Evolutionary conservation across 2,329 filamentous ascomycete genomes (phyloP).

Genomic region (Proliferodiscus dingleyae): DNA sequence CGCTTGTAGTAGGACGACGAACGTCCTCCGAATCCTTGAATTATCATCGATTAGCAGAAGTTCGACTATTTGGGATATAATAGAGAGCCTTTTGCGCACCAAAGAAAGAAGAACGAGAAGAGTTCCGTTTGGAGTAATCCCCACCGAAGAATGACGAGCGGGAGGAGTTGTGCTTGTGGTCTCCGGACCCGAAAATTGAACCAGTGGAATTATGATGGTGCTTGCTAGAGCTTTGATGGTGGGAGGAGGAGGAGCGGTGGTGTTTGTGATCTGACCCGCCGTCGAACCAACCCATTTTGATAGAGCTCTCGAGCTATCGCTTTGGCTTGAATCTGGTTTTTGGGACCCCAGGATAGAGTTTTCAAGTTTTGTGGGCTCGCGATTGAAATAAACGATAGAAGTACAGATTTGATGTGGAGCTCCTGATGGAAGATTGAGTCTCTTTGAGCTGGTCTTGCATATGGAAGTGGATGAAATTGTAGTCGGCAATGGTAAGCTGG

Average conservation of each 20-base stretch:
- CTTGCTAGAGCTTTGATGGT: slow-evolving; percentile 22
- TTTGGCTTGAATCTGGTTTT: no score
- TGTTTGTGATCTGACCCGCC: slow-evolving; percentile 29
- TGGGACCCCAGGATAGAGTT: no score
- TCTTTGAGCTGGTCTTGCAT: slow-evolving; percentile 1
- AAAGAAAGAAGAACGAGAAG: slow-evolving; percentile 38
- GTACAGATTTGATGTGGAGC: not conserved
- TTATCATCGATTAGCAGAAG: slow-evolving; percentile 3
- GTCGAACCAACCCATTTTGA: slow-evolving; percentile 43
- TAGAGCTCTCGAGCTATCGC: slow-evolving; percentile 1
- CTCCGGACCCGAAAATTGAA: slow-evolving; percentile 15
- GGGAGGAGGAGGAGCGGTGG: no score
- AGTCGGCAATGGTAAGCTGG: slow-evolving; percentile 5
- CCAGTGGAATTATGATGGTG: slow-evolving; percentile 12
- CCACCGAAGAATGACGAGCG: slow-evolving; percentile 46
- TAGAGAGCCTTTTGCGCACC: slow-evolving; percentile 1
- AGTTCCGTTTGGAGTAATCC: slow-evolving; percentile 32
- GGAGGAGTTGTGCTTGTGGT: slow-evolving; percentile 27
- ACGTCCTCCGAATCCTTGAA: slow-evolving; percentile 23
- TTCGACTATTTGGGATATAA: not conserved
- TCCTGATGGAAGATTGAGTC: not conserved
- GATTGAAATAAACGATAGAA: no score
- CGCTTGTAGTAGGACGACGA: slow-evolving; percentile 65
- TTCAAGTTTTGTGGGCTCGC: no score
- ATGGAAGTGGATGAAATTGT: no score